Evolutionary conservation across 805 yeast species (phyloP).

Genomic region (Lachancea kluyveri): DNA sequence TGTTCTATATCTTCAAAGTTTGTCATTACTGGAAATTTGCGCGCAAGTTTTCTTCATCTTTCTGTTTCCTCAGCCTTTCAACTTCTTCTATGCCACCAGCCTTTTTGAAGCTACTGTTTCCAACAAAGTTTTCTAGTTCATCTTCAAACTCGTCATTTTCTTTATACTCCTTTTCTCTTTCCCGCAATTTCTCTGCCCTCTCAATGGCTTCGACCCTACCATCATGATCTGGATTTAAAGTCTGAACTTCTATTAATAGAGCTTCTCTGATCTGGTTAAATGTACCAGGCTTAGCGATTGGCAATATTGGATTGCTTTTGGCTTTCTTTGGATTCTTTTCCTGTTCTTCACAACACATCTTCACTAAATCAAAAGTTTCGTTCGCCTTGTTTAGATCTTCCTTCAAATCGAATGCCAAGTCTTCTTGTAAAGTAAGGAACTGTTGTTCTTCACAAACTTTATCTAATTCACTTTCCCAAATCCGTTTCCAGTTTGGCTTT

Average conservation of each 20-base stretch:
- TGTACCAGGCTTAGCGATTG: constrained; percentile 59
- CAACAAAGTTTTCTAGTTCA: constrained; percentile 82
- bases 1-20: too few species aligned
- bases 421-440: constrained; percentile 84
- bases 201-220: constrained; percentile 81
- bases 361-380: constrained; percentile 78
- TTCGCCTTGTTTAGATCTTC: constrained; percentile 76
- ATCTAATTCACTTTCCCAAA: constrained; percentile 89
- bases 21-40: constrained; percentile 32
- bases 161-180: constrained; percentile 56
- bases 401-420: constrained; percentile 66
- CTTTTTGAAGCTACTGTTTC: constrained; percentile 63
- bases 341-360: constrained; percentile 75
- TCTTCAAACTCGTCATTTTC: constrained; percentile 66
- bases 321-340: constrained; percentile 47
- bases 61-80: constrained; percentile 59
- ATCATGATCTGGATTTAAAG: constrained; percentile 78
- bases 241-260: constrained; percentile 69
- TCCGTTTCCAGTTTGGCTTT: constrained; percentile 78
- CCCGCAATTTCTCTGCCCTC: constrained; percentile 76
- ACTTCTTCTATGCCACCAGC: constrained; percentile 88
- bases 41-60: constrained; percentile 68
- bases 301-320: constrained; percentile 31
- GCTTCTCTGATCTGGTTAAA: constrained; percentile 64
- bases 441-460: constrained; percentile 92